Evolutionary conservation across 257 asterid genomes (phyloP), one percentile per base, ranked within the genome.

Genomic region (Salvia splendens): DNA sequence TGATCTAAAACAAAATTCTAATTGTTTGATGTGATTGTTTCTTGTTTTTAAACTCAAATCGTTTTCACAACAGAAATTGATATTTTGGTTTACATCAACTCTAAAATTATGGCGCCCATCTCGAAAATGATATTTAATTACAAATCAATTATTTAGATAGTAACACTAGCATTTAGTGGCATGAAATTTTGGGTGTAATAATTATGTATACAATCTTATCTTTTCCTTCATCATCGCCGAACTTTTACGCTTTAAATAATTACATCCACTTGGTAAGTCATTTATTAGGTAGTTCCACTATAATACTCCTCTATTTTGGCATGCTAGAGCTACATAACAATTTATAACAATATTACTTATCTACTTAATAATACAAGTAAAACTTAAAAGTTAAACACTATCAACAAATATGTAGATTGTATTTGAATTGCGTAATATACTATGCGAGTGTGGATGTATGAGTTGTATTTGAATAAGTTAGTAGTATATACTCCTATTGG

Each of bases 211-310:
- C 14, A 10, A 46, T 46, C 56, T 63, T 63, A 63, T 63, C 46
- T 55, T 30, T 10, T 33, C 35, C 59, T 11, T 58, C 10, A 55
- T 57, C 14, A 11, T 10, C 41, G 40, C 54, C 68, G 20, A 36
- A 60, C 53, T 48, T 57, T 42, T 49, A 60, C 49, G 24, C 35
- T 20, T 49, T 33, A 15, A 14, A 50, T 61, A 17, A 61, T 49
- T 61, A 61, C 11, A 2, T 57, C 69, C 61, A 69, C 51, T 35
- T 46, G 51, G 52, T 12, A 24, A 47, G 59, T 49, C 11, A 69
- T 69, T 57, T 57, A 58, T 33, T 69, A 50, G 65, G 58, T 46
- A 5, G 68, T 58, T 4, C 54, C 61, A 17, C 50, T 48, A 14
- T 47, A 8, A 48, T 68, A 42, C 49, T 15, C 32, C 0, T 24